Percentiles rank a stretch among this genome's conserved stretches.
Conservation (phyloP, 2,329 filamentous ascomycete species). For the Fusarium sp. region DNA sequence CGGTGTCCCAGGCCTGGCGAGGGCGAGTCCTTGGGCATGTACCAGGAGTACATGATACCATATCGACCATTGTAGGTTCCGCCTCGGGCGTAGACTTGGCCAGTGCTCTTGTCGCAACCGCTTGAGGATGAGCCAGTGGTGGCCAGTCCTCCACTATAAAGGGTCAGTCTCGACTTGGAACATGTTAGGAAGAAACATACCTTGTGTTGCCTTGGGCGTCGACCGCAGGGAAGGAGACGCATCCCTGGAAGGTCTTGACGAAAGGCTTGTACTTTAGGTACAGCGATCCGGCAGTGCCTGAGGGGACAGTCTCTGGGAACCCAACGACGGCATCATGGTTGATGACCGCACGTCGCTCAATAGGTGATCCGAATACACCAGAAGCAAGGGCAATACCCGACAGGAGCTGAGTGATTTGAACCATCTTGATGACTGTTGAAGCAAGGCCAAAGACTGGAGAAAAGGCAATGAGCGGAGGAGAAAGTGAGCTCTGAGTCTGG, state of each 20-base stretch:
- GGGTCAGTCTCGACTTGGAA: neutral
- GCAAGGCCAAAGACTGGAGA: neutral
- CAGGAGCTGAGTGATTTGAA: conserved; percentile 34
- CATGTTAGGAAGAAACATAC: conserved; percentile 11
- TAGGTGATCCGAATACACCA: conserved; percentile 38
- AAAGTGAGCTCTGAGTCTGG: neutral
- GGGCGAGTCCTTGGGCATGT: conserved; percentile 58
- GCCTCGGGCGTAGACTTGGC: conserved; percentile 55
- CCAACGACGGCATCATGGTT: conserved; percentile 49
- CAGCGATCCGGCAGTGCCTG: conserved; percentile 42
- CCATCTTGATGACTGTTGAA: conserved; percentile 24
- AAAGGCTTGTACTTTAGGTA: conserved; percentile 53
- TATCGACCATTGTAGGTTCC: conserved; percentile 48
- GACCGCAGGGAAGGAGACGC: conserved; percentile 72
- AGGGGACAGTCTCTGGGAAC: conserved; percentile 48
- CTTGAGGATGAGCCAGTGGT: conserved; percentile 46
- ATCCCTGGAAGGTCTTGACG: conserved; percentile 65
- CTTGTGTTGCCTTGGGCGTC: conserved; percentile 65
- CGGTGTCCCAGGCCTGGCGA: conserved; percentile 46
- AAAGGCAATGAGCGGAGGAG: neutral
- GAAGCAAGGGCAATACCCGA: conserved; percentile 36
- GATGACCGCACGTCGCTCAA: conserved; percentile 47
- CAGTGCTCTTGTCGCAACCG: conserved; percentile 51
- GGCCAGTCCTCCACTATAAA: conserved; percentile 49
- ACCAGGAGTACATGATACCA: conserved; percentile 59